Evolutionary conservation across 1,284 basidiomycete species (phyloP), one percentile per base, ranked within the genome.

Genomic region (Albatrellus sp.): DNA sequence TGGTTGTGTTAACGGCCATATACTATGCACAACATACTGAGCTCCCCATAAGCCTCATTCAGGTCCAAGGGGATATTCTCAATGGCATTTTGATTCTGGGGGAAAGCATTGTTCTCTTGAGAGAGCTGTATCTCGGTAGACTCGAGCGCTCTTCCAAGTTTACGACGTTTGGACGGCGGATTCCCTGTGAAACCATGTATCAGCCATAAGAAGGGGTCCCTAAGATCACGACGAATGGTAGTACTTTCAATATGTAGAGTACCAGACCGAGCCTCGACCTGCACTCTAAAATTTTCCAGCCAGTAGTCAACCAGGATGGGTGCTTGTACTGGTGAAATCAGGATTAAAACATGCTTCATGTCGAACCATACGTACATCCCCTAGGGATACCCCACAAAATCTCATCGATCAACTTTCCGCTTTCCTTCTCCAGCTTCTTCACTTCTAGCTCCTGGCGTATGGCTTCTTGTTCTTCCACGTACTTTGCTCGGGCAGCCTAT

Each of bases 371-470:
- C 77, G 60, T 55, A 88, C 84, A 69, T 48, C 74, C 72, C 42
- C 60, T 61, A 0, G 85, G 85, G 17, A 69, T 73, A n/a, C 75
- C 73, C 70, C 75, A 85, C 10, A 89, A 62, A 58, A 82, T 68
- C 39, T 76, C 69, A 46, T 81, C 73, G 29, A 86, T 62, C 6
- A 77, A 52, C 49, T 64, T 69, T 24, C 62, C 66, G 40, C 67
- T 68, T 33, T 72, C 67, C 55, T 74, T 84, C 54, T 80, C 75
- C 1, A 63, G 55, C 53, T 64, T 73, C 58, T 75, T 85, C 46
- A 61, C 53, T 12, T 67, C 60, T 2, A 77, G 55, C 48, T 73
- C 73, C 12, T 64, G 67, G 50, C 72, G 69, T 30, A 82, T 60
- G 0, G 54, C 49, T 24, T 67, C 63, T 56, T 89, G 86, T 30